Conservation (phyloP, 2,329 filamentous ascomycete species). For the Colletotrichum costaricense region DNA sequence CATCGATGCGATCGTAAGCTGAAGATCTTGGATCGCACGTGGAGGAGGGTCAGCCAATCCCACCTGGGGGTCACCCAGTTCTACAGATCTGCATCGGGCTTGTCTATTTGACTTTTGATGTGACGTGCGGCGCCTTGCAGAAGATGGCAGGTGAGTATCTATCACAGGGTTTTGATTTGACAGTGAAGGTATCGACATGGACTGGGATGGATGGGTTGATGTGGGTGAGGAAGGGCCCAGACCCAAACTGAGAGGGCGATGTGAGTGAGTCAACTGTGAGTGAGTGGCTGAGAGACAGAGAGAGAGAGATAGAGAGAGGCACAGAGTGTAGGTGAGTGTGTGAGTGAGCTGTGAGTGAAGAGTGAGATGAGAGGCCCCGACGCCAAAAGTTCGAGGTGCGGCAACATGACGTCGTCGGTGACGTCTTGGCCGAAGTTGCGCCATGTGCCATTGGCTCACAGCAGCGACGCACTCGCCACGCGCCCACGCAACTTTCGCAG, state of each 20-base stretch:
- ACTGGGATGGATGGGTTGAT: neutral
- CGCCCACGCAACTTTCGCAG: neutral
- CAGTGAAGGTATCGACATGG: neutral
- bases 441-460: slow-evolving; percentile 19
- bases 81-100: neutral
- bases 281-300: neutral
- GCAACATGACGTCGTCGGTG: slow-evolving; percentile 35
- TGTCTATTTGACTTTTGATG: slow-evolving; percentile 3
- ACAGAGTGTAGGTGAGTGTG: neutral
- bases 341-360: neutral
- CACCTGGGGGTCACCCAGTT: neutral
- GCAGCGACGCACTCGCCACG: slow-evolving; percentile 33
- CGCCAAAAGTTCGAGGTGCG: slow-evolving; percentile 4
- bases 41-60: neutral
- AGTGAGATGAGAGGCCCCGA: neutral
- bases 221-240: neutral
- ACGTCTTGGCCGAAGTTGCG: slow-evolving; percentile 22
- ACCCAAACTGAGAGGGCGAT: neutral
- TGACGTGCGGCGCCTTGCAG: slow-evolving; percentile 8
- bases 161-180: neutral
- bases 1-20: slow-evolving; percentile 7
- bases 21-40: slow-evolving; percentile 24
- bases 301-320: too few species aligned
- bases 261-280: neutral
- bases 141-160: neutral